Evolutionary conservation across 2,329 filamentous ascomycete species (phyloP), one percentile per base, ranked within the genome.

Genomic region (Neonectria coccinea): DNA sequence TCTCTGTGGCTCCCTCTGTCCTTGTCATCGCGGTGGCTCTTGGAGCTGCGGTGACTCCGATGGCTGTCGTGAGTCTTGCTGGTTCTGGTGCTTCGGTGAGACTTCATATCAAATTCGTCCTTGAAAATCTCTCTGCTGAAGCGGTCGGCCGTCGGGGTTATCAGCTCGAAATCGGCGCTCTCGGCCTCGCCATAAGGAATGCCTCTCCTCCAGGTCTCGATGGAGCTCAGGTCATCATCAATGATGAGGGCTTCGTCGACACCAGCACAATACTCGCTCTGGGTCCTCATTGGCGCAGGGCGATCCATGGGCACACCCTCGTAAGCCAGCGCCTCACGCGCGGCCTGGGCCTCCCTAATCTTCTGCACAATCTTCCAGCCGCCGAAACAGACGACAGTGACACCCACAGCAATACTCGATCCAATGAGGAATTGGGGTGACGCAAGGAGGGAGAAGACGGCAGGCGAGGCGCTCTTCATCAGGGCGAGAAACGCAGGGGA

Each of bases 311-410:
- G 60, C 1, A 63, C 64, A 2, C 59, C 62, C 29, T 77, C 72
- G 20, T 74, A 76, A 1, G 73, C 69, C 31, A 75, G 65, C 8
- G 77, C 77, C 50, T 75, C 74, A 2, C 73, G 64, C 1, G 76
- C 73, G 2, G 71, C 69, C 58, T 78, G 76, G 20, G 75, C 76
- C 58, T 85, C 84, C 64, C 80, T 79, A 70, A 98, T 92, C 72
- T 89, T 91, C 84, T 97, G 97, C 80, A 99, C 90, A 77, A 99
- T 97, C 81, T 97, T 98, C 87, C 93, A 98, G 5, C 96, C 95
- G 58, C 96, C 96, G 65, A 99, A 93, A 77, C 96, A 94, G 73
- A 99, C 93, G 9, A 98, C 90, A 0, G 96, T 98, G n/a, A 97
- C 90, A 14, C 96, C 96, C 0, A 97, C 89, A 1, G 92, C 93